These are phyloP conservation scores for Chaetoceros tenuissimus DNA, from an alignment of 108 stramenopile genomes.

Conservation along the genomic window DNA sequence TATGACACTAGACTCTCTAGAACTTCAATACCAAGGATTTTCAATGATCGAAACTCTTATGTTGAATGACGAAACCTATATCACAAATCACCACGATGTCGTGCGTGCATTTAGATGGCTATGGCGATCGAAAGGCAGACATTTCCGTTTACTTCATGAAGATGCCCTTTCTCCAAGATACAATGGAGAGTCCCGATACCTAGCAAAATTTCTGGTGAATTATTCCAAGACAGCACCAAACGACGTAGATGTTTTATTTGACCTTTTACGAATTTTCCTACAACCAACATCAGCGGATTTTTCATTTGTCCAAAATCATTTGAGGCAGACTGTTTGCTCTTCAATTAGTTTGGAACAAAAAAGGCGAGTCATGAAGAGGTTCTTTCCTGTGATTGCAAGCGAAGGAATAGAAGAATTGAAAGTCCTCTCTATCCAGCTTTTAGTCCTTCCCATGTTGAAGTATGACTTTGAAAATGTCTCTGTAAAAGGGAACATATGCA, in stretches of 20 bases:
- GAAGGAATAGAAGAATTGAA: conserved; percentile 81
- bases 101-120: conserved; percentile 74
- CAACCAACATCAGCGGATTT: conserved; percentile 68
- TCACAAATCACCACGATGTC: conserved; percentile 64
- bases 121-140: conserved; percentile 80
- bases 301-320: conserved; percentile 42
- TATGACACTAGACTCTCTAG: conserved; percentile 63
- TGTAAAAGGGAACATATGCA: background rate
- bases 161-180: conserved; percentile 65
- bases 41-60: conserved; percentile 48
- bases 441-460: conserved; percentile 62
- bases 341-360: conserved; percentile 30
- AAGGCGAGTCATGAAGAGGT: conserved; percentile 49
- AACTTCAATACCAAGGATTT: conserved; percentile 73
- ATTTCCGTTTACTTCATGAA: conserved; percentile 69
- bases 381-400: conserved; percentile 56
- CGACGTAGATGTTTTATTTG: conserved; percentile 80
- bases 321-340: conserved; percentile 37
- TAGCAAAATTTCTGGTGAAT: conserved; percentile 61
- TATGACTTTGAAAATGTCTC: background rate
- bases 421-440: conserved; percentile 48
- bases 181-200: conserved; percentile 52
- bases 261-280: conserved; percentile 69
- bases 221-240: conserved; percentile 49
- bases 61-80: conserved; percentile 33